Base-by-base conservation (phyloP, 441 rosid species). In the Aquilaria agallochum region DNA sequence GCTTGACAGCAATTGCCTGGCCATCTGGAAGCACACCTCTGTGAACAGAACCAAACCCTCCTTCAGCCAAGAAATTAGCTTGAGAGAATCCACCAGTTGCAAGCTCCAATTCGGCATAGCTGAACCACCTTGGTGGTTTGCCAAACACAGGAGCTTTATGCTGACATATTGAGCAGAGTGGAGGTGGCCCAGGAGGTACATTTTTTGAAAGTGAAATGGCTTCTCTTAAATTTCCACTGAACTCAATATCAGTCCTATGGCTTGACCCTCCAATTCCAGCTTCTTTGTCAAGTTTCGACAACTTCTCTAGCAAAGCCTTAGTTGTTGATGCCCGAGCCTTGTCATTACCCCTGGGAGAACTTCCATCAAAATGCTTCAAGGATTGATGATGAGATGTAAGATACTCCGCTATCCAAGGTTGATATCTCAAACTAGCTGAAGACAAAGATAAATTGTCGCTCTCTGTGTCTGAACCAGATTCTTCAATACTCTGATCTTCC, bases 41-140 rank as follows among this genome's bases (percentile, higher is more conserved):
- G 69, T 95, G 93, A 70, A 95, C 99, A 59, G 99, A 95, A 60
- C 99, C 99, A 81, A 83, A 95, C 30, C 99, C 98, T 69, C 99
- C 99, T 69, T 92, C 98, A 45, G 99, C 98, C 85, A 95, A 83
- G 87, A 95, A 95, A 76, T 95, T 95, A 68, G 87, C 93, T 65
- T 80, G 80, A 30, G 97, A 92, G 79, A 95, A 95, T 72, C 95
- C 93, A 70, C 88, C 90, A 13, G 99, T 95, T 53, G 99, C 98
- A 70, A 87, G 87, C 73, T 92, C 99, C 76, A 95, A 66, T 72
- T 95, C 98, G 2, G 95, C 80, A 57, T 83, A 95, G 62, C 89
- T 76, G 77, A 95, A 95, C 90, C 96, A 86, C 79, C 92, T 85
- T 2, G 99, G 98, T 0, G 99, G 99, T 66, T 90, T 92, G 67